Evolutionary conservation across 495 filamentous ascomycete genomes (phyloP), one percentile per base, ranked within the genome.

Genomic region (Lasiosphaeris hirsuta): DNA sequence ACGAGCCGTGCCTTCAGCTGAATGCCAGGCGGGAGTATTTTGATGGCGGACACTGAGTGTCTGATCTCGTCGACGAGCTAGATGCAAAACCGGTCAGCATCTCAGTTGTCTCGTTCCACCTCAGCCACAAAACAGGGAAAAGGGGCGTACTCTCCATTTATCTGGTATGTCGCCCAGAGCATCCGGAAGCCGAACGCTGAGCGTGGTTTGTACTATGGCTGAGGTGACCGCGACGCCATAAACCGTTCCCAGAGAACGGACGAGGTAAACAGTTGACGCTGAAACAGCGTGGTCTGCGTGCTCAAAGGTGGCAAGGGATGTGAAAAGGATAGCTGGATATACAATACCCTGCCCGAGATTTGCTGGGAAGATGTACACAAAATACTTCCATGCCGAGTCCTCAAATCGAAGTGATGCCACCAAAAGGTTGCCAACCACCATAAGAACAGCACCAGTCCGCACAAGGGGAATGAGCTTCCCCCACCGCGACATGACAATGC

Each of bases 201-300:
- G 75, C 64, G 83, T 81, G 51, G 85, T 86, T 71, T 86, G 85
- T 30, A 86, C 75, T 37, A 86, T 84, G 0, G 83, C 77, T 8
- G 82, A 85, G 0, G 82, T 84, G 13, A 85, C 72, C 0, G 85
- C 82, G 1, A 86, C 84, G 10, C 84, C 85, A 73, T 81, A 86
- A 30, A 87, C 85, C 0, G 77, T 81, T 9, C 84, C 84, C 7
- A 86, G 73, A 4, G 82, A 85, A 36, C 84, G 82, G 48, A 86
- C 79, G 36, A 87, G 76, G 61, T 86, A 86, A 7, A 82, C 78
- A 2, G 80, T 86, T 7, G 84, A 86, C 1, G 84, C 77, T 0
- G 82, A 84, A 9, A 87, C 83, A 10, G 84, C 84, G 54, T 87
- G 83, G 52, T 86, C 85, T 85, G 56, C 69, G 51, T 87, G 85